Evolutionary conservation across 1,139 yeast genomes (phyloP).

Genomic region (Torulaspora pretoriensis): DNA sequence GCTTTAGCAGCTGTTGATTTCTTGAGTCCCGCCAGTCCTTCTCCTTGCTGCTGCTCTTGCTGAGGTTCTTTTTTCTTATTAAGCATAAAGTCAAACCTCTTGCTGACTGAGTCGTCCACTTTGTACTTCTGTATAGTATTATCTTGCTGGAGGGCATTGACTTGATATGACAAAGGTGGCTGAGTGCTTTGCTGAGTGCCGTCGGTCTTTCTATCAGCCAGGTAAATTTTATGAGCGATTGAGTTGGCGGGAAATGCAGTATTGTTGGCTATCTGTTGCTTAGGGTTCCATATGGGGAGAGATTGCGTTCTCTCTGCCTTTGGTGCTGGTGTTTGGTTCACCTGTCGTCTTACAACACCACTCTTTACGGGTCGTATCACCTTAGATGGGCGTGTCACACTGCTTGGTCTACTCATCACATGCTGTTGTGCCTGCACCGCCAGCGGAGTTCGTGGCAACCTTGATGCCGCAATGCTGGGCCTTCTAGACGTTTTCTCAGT

Average conservation of each 20-base stretch:
- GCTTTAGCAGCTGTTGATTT: conserved; percentile 14
- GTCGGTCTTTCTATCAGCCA: conserved; percentile 39
- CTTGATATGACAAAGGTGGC: conserved; percentile 23
- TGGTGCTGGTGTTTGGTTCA: conserved; percentile 41
- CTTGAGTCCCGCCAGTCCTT: conserved; percentile 2
- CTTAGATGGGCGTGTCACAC: conserved; percentile 4
- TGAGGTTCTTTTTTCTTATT: conserved; percentile 39
- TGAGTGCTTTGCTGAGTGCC: conserved; percentile 14
- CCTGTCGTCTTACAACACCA: conserved; percentile 26
- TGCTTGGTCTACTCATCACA: conserved; percentile 1
- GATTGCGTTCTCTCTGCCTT: conserved; percentile 67
- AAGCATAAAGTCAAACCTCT: conserved; percentile 35
- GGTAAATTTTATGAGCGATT: conserved; percentile 41
- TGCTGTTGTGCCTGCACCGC: conserved; percentile 7
- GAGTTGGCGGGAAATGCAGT: conserved; percentile 41
- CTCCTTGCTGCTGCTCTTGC: conserved; percentile 6
- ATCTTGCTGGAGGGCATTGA: conserved; percentile 28
- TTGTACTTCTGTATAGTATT: conserved; percentile 26
- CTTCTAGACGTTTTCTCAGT: conserved; percentile 11
- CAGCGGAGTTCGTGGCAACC: conserved; percentile 5
- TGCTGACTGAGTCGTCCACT: conserved; percentile 33
- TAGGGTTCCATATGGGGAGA: conserved; percentile 50
- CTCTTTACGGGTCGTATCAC: conserved; percentile 12
- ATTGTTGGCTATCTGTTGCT: conserved; percentile 34
- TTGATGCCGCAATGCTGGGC: conserved; percentile 8